phyloP scores from a whole-genome alignment of 371 early-diverging fungal genomes.

The Saksenaea oblongispora region DNA sequence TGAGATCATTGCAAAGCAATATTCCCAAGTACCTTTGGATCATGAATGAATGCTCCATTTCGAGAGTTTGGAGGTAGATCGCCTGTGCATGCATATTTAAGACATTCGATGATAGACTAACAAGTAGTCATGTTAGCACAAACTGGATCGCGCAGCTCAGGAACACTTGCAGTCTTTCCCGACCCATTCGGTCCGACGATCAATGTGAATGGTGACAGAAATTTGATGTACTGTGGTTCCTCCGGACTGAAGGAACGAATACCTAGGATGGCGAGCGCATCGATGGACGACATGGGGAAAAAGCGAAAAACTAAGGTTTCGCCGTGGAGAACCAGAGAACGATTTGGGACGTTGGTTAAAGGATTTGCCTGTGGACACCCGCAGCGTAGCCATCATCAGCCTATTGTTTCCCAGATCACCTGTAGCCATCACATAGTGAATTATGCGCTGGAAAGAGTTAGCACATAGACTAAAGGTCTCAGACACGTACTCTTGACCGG shows the following conservation, averaged over 20 bases:
- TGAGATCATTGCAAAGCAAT: neutral
- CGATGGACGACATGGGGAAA: constrained; percentile 65
- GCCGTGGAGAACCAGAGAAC: neutral
- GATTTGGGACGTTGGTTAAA: too few species aligned
- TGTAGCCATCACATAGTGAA: too few species aligned
- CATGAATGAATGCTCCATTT: constrained; percentile 95
- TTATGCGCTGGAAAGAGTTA: too few species aligned
- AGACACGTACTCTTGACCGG: too few species aligned
- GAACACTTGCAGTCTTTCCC: constrained; percentile 86
- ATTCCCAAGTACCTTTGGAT: constrained; percentile 80
- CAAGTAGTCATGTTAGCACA: neutral
- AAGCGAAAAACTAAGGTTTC: neutral
- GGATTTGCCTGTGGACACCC: too few species aligned
- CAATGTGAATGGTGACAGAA: constrained; percentile 95
- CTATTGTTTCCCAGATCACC: too few species aligned
- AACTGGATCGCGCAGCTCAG: constrained; percentile 11
- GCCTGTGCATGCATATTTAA: constrained; percentile 98
- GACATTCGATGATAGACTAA: constrained; percentile 96
- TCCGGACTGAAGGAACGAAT: constrained; percentile 96
- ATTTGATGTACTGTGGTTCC: constrained; percentile 78
- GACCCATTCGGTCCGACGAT: constrained; percentile 99
- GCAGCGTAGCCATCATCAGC: too few species aligned
- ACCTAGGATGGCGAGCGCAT: constrained; percentile 87
- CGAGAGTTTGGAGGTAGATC: constrained; percentile 93
- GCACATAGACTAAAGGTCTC: too few species aligned